phyloP scores from a whole-genome alignment of 768 basidiomycete species.

The Pisolithus sp. region DNA sequence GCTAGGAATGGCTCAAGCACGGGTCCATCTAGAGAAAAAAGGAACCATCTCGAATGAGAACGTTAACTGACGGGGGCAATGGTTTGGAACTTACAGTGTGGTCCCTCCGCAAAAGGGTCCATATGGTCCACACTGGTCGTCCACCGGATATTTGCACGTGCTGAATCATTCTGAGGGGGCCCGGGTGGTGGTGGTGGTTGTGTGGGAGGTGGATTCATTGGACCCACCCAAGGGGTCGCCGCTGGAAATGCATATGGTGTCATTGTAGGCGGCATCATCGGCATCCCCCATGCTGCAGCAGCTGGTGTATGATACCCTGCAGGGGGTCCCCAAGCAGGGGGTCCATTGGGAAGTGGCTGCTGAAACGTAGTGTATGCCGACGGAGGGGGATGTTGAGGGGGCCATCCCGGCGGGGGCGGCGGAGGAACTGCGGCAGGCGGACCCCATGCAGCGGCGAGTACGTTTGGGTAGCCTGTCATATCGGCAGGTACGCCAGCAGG shows the following conservation, averaged over 20 bases:
- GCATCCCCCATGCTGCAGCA: slow-evolving; percentile 2
- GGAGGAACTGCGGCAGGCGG: slow-evolving; percentile 16
- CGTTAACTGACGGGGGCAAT: background rate
- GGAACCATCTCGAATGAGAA: slow-evolving; percentile 10
- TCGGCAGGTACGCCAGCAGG: slow-evolving; percentile 18
- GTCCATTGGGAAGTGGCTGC: slow-evolving; percentile 27
- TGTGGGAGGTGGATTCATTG: slow-evolving; percentile 11
- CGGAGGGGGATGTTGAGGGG: slow-evolving; percentile 8
- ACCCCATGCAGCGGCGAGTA: slow-evolving; percentile 23
- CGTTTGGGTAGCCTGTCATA: slow-evolving; percentile 27
- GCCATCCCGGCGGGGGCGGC: slow-evolving; percentile 14
- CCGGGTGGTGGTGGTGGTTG: slow-evolving; percentile 2
- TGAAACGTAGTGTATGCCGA: slow-evolving; percentile 25
- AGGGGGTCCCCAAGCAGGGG: slow-evolving; percentile 13
- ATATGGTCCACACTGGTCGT: slow-evolving; percentile 27
- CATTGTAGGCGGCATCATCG: slow-evolving; percentile 14
- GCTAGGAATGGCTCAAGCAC: slow-evolving; percentile 59
- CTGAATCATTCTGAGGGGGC: slow-evolving; percentile 16
- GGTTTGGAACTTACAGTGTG: slow-evolving; percentile 31
- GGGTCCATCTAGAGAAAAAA: slow-evolving; percentile 48
- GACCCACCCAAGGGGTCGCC: slow-evolving; percentile 8
- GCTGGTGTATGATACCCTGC: slow-evolving; percentile 3
- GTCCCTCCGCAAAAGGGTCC: slow-evolving; percentile 34
- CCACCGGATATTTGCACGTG: slow-evolving; percentile 26
- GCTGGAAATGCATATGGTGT: slow-evolving; percentile 10